phyloP scores from a whole-genome alignment of 306 rosid species.

The Gleditsia sinensis region DNA sequence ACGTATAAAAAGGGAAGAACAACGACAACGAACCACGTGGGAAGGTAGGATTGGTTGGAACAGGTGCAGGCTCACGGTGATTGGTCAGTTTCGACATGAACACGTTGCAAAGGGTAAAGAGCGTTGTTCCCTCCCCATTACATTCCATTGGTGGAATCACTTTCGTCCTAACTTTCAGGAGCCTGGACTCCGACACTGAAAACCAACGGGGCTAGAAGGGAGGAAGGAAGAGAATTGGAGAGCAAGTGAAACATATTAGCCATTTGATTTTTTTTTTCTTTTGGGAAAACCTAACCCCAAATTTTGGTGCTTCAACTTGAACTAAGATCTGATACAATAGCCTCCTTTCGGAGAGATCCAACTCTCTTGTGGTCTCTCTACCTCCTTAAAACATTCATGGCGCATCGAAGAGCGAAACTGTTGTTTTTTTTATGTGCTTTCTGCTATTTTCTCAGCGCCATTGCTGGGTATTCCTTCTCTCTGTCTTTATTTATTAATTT shows the following conservation, averaged over 20 bases:
- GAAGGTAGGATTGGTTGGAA: slow-evolving; percentile 37
- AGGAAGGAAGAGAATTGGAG: background rate
- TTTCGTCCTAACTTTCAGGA: slow-evolving; percentile 19
- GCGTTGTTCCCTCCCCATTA: slow-evolving; percentile 33
- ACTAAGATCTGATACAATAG: background rate
- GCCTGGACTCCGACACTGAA: slow-evolving; percentile 11
- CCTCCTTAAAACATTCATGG: slow-evolving; percentile 19
- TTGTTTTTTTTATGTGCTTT: slow-evolving; percentile 59
- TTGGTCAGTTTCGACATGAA: slow-evolving; percentile 57
- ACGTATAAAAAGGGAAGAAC: background rate
- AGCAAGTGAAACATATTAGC: background rate
- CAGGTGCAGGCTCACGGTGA: slow-evolving; percentile 34
- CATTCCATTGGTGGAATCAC: slow-evolving; percentile 33
- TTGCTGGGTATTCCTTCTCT: slow-evolving; percentile 62
- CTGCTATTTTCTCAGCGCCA: slow-evolving; percentile 62
- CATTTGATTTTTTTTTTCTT: background rate
- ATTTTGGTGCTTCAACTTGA: background rate
- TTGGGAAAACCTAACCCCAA: background rate
- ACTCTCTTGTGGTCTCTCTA: slow-evolving; percentile 9
- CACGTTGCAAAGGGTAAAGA: slow-evolving; percentile 64
- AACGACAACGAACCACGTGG: slow-evolving; percentile 40
- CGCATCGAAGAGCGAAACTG: slow-evolving; percentile 60
- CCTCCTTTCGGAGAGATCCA: background rate
- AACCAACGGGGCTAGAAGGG: background rate
- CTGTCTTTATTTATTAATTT: background rate